Percentiles rank a stretch among this genome's conserved stretches.
phyloP scores from a whole-genome alignment of 1,139 yeast species.

The Geotrichum fermentans region DNA sequence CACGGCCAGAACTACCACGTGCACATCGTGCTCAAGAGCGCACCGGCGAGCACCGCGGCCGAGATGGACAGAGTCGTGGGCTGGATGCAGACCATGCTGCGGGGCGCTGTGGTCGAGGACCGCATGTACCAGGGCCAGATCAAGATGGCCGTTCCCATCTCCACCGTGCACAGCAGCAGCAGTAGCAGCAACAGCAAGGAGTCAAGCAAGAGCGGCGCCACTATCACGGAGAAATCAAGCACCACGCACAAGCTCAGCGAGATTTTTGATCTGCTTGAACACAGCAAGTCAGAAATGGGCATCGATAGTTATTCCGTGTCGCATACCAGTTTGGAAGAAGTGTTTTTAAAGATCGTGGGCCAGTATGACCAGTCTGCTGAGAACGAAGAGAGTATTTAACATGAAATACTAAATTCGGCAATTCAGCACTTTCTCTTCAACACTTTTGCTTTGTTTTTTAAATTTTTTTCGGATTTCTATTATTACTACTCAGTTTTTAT shows the following conservation, averaged over 20 bases:
- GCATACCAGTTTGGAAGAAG: slow-evolving; percentile 37
- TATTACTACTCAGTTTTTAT: not conserved
- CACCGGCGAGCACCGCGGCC: slow-evolving; percentile 29
- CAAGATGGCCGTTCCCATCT: slow-evolving; percentile 31
- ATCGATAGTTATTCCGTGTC: slow-evolving; percentile 35
- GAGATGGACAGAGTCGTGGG: slow-evolving; percentile 28
- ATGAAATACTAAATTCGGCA: not conserved
- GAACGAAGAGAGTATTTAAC: not conserved
- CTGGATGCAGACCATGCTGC: slow-evolving; percentile 25
- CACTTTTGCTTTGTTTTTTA: not conserved
- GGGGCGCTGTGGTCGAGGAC: slow-evolving; percentile 32
- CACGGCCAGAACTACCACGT: slow-evolving; percentile 34
- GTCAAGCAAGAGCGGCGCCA: not conserved
- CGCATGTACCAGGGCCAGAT: slow-evolving; percentile 37
- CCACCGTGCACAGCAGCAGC: slow-evolving; percentile 1
- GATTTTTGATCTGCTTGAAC: slow-evolving; percentile 32
- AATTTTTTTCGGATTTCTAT: not conserved
- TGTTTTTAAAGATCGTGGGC: slow-evolving; percentile 35
- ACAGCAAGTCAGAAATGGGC: slow-evolving; percentile 27
- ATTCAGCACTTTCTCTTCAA: too few species aligned
- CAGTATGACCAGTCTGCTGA: not conserved
- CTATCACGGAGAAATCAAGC: slow-evolving; percentile 1
- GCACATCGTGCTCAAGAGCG: slow-evolving; percentile 32
- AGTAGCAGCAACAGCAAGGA: slow-evolving; percentile 1
- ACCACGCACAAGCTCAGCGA: slow-evolving; percentile 22